Conservation (phyloP, 306 rosid genomes). For the Prinsepia uniflora region DNA sequence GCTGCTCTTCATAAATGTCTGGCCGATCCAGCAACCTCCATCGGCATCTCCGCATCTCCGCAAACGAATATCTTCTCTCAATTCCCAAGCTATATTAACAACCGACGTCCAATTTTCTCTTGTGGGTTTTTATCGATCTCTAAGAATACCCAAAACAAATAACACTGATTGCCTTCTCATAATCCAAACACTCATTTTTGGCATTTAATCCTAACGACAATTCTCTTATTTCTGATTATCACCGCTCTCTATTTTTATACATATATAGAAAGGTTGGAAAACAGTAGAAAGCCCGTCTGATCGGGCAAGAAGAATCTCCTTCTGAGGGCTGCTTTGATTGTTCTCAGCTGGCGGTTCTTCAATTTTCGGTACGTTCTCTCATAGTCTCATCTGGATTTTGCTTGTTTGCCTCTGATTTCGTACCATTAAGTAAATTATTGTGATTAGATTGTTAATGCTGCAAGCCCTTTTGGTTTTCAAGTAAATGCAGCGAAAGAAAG, state of each 20-base stretch:
- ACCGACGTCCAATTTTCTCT: background rate
- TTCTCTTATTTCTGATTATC: slow-evolving; percentile 2
- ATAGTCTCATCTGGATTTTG: slow-evolving; percentile 19
- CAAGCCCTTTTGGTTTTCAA: background rate
- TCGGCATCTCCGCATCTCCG: slow-evolving; percentile 31
- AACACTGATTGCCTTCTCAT: background rate
- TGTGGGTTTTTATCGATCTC: background rate
- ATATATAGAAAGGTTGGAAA: background rate
- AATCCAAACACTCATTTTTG: background rate
- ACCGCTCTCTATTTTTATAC: slow-evolving; percentile 14
- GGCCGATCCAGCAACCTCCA: background rate
- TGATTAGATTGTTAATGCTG: background rate
- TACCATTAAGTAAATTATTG: background rate
- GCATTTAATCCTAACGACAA: background rate
- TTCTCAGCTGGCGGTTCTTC: slow-evolving; percentile 31
- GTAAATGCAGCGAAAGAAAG: slow-evolving; percentile 1
- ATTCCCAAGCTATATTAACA: background rate
- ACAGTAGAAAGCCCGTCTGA: slow-evolving; percentile 5
- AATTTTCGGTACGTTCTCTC: slow-evolving; percentile 21
- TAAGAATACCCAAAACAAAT: background rate
- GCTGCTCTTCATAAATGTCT: too few species aligned
- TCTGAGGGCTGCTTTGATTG: slow-evolving; percentile 18
- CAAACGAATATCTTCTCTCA: slow-evolving; percentile 16
- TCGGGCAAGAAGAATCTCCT: slow-evolving; percentile 20
- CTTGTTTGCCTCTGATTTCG: background rate